Conservation (phyloP, 2,329 filamentous ascomycete genomes). For the Sporothrix dimorphospora region DNA sequence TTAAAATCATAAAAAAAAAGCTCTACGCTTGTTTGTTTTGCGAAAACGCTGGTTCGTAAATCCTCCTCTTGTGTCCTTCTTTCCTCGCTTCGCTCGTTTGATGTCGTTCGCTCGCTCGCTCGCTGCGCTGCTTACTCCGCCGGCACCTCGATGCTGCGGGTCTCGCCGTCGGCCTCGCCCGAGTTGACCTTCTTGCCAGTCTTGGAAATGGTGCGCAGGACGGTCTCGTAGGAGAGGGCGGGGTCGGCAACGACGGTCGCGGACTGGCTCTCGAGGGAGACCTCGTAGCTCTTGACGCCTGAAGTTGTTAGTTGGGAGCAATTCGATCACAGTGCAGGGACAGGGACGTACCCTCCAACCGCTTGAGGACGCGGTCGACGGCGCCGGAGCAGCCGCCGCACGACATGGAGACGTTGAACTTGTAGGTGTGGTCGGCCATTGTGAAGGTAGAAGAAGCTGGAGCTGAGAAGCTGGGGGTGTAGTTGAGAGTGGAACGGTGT, state of each 20-base stretch:
- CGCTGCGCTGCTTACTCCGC: slow-evolving; percentile 35
- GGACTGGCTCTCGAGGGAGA: slow-evolving; percentile 83
- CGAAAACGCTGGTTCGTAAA: slow-evolving; percentile 13
- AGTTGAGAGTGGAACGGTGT: background rate
- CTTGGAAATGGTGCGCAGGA: slow-evolving; percentile 88
- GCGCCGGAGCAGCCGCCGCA: slow-evolving; percentile 97
- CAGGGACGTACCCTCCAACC: slow-evolving; percentile 72
- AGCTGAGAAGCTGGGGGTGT: too few species aligned
- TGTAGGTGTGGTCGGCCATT: slow-evolving; percentile 88
- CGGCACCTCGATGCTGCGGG: slow-evolving; percentile 54
- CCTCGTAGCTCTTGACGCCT: slow-evolving; percentile 87
- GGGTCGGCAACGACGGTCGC: slow-evolving; percentile 75
- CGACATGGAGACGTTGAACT: slow-evolving; percentile 92
- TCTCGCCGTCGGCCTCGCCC: slow-evolving; percentile 69
- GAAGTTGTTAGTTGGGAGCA: background rate
- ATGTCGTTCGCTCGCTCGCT: background rate
- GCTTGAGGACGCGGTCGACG: slow-evolving; percentile 87
- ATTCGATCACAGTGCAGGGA: too few species aligned
- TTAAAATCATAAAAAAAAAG: background rate
- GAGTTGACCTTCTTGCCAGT: slow-evolving; percentile 90
- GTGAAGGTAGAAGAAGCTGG: slow-evolving; percentile 34
- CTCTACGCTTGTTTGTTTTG: background rate
- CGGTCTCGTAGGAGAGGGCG: slow-evolving; percentile 73
- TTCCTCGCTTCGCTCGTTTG: slow-evolving; percentile 3
- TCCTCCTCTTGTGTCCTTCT: background rate